Percentiles rank a stretch among this genome's conserved stretches.
Conservation (phyloP, 306 rosid species). For the Lotus japonicus region DNA sequence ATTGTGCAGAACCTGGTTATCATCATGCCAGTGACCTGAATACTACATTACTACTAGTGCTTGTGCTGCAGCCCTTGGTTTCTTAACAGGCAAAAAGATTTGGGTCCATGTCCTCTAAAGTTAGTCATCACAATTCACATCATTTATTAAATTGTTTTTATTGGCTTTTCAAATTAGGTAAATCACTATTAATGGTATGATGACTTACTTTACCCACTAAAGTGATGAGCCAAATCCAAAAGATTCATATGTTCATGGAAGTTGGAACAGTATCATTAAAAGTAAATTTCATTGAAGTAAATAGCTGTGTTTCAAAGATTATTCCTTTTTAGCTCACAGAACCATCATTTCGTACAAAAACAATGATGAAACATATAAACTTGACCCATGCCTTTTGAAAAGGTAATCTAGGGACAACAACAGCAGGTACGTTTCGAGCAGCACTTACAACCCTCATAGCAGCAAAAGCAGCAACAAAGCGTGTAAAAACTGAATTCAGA, state of each 20-base stretch:
- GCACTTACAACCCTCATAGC: conserved; percentile 40
- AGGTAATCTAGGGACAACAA: conserved; percentile 40
- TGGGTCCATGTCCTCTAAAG: no score
- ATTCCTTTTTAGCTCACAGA: background rate
- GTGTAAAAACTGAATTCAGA: conserved; percentile 39
- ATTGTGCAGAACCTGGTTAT: background rate
- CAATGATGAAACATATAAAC: background rate
- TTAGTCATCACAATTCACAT: no score
- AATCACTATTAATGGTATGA: no score
- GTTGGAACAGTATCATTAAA: background rate
- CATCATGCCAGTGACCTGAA: background rate
- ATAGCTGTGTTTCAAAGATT: conserved; percentile 1
- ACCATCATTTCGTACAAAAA: conserved; percentile 5
- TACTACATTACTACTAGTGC: background rate
- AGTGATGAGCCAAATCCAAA: no score
- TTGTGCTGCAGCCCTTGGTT: background rate
- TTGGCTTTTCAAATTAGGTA: no score
- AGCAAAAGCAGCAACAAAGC: conserved; percentile 59
- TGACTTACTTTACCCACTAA: no score
- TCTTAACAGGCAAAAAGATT: background rate
- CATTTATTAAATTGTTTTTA: no score
- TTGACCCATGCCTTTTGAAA: background rate
- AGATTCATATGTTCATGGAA: background rate
- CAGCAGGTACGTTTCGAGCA: conserved; percentile 47
- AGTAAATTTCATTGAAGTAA: background rate